Evolutionary conservation across 1,284 basidiomycete genomes (phyloP).

Genomic region (Rhizoctonia solani): DNA sequence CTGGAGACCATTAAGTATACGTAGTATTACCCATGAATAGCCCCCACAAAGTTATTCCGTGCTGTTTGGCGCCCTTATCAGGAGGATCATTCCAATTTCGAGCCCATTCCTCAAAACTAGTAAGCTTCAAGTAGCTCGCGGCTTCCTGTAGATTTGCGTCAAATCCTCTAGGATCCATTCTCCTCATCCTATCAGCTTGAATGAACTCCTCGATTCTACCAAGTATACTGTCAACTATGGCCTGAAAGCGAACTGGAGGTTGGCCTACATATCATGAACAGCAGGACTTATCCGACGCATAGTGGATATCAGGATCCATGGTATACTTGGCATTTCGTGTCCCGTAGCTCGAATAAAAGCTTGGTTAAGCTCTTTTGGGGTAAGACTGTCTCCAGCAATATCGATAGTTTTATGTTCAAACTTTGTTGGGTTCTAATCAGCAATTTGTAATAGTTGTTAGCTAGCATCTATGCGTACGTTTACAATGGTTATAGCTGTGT

Average conservation of each 20-base stretch:
- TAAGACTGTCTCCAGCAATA: constrained; percentile 46
- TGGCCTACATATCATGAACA: background rate
- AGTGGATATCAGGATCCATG: constrained; percentile 39
- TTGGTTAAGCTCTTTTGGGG: constrained; percentile 44
- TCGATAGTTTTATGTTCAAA: constrained; percentile 44
- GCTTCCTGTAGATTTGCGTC: constrained; percentile 12
- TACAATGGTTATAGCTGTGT: background rate
- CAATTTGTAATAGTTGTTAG: background rate
- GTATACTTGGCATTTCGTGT: constrained; percentile 44
- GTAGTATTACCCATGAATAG: background rate
- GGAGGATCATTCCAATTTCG: background rate
- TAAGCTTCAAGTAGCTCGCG: background rate
- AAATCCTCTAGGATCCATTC: constrained; percentile 6
- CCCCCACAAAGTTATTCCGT: constrained; percentile 1
- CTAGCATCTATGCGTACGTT: too few species aligned
- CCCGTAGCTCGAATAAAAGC: constrained; percentile 47
- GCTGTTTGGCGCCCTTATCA: background rate
- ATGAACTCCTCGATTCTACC: background rate
- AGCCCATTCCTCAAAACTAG: background rate
- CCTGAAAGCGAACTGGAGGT: background rate
- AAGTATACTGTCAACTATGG: background rate
- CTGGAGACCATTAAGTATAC: background rate
- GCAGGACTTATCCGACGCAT: background rate
- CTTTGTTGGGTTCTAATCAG: constrained; percentile 42
- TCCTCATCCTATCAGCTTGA: background rate